Percentiles rank a stretch among this genome's conserved stretches.
Evolutionary conservation across 441 rosid genomes (phyloP).

Genomic region (Rhodomyrtus psidioides): DNA sequence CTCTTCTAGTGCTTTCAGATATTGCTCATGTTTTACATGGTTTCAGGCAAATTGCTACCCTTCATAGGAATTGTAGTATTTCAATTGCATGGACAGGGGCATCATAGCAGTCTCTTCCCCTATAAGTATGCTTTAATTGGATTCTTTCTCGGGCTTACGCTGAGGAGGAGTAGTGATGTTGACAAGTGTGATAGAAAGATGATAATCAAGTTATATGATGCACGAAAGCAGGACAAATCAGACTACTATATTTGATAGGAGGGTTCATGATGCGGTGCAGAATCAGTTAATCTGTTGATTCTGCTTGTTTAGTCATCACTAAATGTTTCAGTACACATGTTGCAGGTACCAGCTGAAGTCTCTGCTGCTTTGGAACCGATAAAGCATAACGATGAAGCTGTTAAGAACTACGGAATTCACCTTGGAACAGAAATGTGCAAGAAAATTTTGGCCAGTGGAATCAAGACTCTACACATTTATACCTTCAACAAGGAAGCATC

Average conservation of each 20-base stretch:
- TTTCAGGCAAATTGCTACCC: background rate
- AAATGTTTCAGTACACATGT: background rate
- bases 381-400: constrained; percentile 92
- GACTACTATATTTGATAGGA: background rate
- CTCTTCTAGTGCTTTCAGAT: background rate
- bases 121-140: background rate
- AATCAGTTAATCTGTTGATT: background rate
- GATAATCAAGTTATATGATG: background rate
- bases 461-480: constrained; percentile 76
- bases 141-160: background rate
- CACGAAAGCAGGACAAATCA: background rate
- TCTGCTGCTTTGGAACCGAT: constrained; percentile 87
- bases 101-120: background rate
- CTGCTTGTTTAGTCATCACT: background rate
- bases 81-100: background rate
- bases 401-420: constrained; percentile 83
- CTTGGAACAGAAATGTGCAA: constrained; percentile 95
- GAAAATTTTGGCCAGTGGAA: constrained; percentile 81
- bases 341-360: constrained; percentile 77
- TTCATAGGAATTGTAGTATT: background rate
- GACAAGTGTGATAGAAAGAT: background rate
- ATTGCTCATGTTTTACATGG: background rate
- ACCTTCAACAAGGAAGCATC: constrained; percentile 94
- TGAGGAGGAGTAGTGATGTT: background rate
- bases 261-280: background rate